Conservation (phyloP, 2,329 filamentous ascomycete genomes). For the Parafenestella ontariensis region DNA sequence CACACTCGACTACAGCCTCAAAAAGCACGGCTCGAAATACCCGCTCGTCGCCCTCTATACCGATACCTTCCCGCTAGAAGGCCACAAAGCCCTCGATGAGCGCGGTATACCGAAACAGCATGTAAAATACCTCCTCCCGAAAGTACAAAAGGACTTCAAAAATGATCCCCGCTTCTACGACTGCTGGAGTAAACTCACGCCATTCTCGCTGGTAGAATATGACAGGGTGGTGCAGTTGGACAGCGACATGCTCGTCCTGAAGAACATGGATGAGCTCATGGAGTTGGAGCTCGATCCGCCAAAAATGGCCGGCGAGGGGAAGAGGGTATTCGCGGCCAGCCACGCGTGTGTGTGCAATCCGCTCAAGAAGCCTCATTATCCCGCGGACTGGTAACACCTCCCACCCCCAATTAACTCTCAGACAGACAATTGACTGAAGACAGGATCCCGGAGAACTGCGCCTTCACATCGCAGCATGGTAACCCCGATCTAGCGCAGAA, state of each 20-base stretch:
- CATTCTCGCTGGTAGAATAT: constrained; percentile 79
- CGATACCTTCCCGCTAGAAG: constrained; percentile 72
- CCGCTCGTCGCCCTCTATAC: constrained; percentile 86
- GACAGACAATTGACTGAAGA: background rate
- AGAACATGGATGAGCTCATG: constrained; percentile 94
- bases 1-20: constrained; percentile 80
- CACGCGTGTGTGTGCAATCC: constrained; percentile 91
- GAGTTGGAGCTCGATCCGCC: constrained; percentile 73
- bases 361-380: constrained; percentile 78
- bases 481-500: constrained; percentile 60
- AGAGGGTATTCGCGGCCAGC: constrained; percentile 78
- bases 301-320: constrained; percentile 59
- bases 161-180: constrained; percentile 87
- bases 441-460: constrained; percentile 65
- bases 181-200: constrained; percentile 86
- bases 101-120: constrained; percentile 73
- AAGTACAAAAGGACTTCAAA: constrained; percentile 69
- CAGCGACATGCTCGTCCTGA: constrained; percentile 82
- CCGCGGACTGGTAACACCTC: constrained; percentile 66
- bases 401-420: background rate
- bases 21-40: constrained; percentile 69
- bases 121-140: constrained; percentile 76
- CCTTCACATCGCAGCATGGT: constrained; percentile 65
- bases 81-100: constrained; percentile 71
- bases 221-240: constrained; percentile 83